These are phyloP conservation scores for Rhizoctonia solani DNA, from an alignment of 1,284 basidiomycete genomes.

Conservation along the genomic window DNA sequence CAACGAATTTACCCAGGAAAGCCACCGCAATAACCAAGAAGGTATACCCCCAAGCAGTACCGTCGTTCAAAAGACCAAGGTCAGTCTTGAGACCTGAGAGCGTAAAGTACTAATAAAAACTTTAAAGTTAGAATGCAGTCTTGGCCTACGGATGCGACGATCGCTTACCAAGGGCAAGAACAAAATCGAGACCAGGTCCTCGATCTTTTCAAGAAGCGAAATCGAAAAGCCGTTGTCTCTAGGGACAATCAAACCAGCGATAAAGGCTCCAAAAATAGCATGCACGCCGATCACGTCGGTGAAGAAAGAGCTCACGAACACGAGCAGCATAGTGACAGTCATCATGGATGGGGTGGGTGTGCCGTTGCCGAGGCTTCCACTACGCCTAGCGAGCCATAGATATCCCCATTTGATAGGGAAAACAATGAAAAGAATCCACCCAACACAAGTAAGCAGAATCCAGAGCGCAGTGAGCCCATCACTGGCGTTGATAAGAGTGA, in stretches of 20 bases:
- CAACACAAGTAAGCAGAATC: conserved; percentile 80
- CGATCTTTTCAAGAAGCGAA: conserved; percentile 65
- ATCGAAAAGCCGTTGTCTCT: conserved; percentile 67
- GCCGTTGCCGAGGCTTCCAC: conserved; percentile 78
- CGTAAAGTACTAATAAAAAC: conserved; percentile 63
- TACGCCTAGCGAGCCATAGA: conserved; percentile 72
- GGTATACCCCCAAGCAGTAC: conserved; percentile 66
- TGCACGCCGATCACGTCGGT: conserved; percentile 77
- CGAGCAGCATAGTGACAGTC: conserved; percentile 65
- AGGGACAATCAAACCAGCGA: conserved; percentile 68
- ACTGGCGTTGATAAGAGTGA: conserved; percentile 86
- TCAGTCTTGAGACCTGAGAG: conserved; percentile 69
- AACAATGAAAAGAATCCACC: conserved; percentile 79
- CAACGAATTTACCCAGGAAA: conserved; percentile 63
- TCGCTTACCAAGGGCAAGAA: conserved; percentile 71
- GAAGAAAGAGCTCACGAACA: conserved; percentile 69
- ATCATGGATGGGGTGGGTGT: conserved; percentile 76
- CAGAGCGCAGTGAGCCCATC: conserved; percentile 77
- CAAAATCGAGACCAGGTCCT: conserved; percentile 61
- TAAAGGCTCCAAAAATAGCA: conserved; percentile 55
- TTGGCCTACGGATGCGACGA: too few relatives aligned
- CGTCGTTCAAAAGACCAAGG: conserved; percentile 61
- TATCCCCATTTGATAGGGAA: conserved; percentile 69
- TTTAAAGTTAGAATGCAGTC: too few relatives aligned
- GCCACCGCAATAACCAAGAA: conserved; percentile 58